These are phyloP conservation scores for Effrenium voratum DNA, from an alignment of 73 alveolate genomes.

Conservation along the genomic window DNA sequence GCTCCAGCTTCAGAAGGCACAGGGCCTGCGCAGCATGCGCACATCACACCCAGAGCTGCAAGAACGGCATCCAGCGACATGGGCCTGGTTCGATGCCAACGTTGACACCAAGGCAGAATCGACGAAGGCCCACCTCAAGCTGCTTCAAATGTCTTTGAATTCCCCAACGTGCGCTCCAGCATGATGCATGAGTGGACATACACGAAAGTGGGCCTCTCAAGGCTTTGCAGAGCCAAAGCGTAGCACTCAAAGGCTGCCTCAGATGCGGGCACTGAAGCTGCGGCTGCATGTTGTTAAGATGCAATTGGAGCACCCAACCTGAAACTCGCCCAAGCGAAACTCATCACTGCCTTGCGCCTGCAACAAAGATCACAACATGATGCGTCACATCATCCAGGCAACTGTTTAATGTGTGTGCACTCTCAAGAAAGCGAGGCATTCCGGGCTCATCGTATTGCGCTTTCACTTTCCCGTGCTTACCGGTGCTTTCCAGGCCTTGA, in stretches of 20 bases:
- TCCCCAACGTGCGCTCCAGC: too few species aligned
- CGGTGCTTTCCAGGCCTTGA: not conserved
- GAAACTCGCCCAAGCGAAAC: slow-evolving; percentile 15
- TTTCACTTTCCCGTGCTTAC: not conserved
- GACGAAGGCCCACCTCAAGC: slow-evolving; percentile 31
- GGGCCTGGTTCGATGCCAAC: slow-evolving; percentile 63
- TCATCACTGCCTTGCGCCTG: slow-evolving; percentile 47
- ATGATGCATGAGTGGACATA: not conserved
- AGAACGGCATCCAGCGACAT: not conserved
- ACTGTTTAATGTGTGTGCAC: slow-evolving; percentile 1
- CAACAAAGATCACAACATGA: not conserved
- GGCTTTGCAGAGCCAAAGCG: slow-evolving; percentile 32
- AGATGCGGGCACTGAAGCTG: not conserved
- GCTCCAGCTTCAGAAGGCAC: slow-evolving; percentile 53
- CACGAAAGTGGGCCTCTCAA: slow-evolving; percentile 16
- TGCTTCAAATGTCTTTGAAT: not conserved
- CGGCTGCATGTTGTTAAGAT: not conserved
- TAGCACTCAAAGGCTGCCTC: slow-evolving; percentile 62
- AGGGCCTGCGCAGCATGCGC: slow-evolving; percentile 5
- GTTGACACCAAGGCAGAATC: slow-evolving; percentile 37
- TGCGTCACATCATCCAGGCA: not conserved
- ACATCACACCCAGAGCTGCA: not conserved
- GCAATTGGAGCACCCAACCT: not conserved
- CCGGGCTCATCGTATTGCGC: not conserved
- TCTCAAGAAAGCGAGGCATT: not conserved